These are phyloP conservation scores for Dimargaris xerosporica DNA, from an alignment of 192 early-diverging fungal genomes.

Conservation along the genomic window DNA sequence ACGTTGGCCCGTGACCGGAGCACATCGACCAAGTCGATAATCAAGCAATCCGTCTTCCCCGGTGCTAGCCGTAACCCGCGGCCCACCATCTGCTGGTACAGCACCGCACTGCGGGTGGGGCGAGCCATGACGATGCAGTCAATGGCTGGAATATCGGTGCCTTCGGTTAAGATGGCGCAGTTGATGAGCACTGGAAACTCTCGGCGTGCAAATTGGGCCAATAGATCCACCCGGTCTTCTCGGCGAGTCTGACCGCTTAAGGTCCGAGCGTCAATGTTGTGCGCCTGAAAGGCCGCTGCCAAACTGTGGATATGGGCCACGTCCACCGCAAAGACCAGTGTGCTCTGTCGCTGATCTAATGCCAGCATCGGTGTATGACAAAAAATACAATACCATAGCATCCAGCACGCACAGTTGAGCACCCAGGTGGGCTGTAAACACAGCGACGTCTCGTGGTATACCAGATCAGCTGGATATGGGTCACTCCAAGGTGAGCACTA, in stretches of 20 bases:
- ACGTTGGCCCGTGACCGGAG: constrained; percentile 29
- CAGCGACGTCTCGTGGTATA: too few species aligned
- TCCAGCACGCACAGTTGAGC: too few species aligned
- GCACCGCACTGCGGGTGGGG: constrained; percentile 65
- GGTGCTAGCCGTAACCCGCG: constrained; percentile 59
- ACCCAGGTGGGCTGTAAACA: too few species aligned
- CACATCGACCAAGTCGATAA: constrained; percentile 79
- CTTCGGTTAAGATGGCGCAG: constrained; percentile 74
- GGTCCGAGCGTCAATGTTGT: constrained; percentile 25
- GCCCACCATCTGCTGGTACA: constrained; percentile 94
- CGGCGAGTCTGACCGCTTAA: constrained; percentile 40
- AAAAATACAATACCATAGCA: too few species aligned
- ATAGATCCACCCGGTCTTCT: constrained; percentile 32
- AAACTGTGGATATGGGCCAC: constrained; percentile 56
- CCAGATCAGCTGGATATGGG: too few species aligned
- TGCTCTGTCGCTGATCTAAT: constrained; percentile 34
- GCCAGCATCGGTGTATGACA: background rate
- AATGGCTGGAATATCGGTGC: constrained; percentile 75
- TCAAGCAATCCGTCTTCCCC: constrained; percentile 59
- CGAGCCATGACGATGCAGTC: constrained; percentile 79
- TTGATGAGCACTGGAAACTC: constrained; percentile 70
- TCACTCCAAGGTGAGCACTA: too few species aligned
- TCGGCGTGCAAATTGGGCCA: constrained; percentile 43
- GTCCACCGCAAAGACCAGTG: constrained; percentile 79
- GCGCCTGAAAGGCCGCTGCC: constrained; percentile 28